Evolutionary conservation across 441 rosid genomes (phyloP).

Genomic region (Kokia cookei): DNA sequence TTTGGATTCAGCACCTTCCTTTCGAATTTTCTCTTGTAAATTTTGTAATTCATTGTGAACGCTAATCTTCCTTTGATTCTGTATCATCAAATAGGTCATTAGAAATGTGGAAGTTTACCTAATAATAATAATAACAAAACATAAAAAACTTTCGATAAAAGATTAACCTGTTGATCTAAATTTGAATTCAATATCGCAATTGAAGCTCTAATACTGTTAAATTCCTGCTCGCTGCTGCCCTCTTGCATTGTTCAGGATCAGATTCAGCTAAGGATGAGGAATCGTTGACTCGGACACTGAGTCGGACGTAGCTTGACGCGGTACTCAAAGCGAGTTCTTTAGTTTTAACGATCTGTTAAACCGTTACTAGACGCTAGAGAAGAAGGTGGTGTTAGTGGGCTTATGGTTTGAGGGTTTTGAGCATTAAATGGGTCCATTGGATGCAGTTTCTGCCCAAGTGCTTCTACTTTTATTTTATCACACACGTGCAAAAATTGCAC

Average conservation of each 20-base stretch:
- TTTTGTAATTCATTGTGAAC: conserved; percentile 27
- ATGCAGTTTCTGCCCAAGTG: neutral
- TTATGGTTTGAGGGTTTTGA: neutral
- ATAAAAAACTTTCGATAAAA: neutral
- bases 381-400: neutral
- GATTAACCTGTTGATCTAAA: conserved; percentile 29
- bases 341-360: neutral
- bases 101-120: neutral
- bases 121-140: neutral
- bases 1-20: conserved; percentile 24
- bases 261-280: neutral
- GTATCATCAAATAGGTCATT: conserved; percentile 3
- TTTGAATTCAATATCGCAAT: conserved; percentile 18
- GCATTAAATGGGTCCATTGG: neutral
- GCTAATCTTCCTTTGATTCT: conserved; percentile 38
- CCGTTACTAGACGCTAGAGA: neutral
- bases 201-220: conserved; percentile 20
- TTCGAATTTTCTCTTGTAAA: conserved; percentile 37
- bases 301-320: neutral
- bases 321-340: neutral
- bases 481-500: no score
- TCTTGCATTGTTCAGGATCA: neutral
- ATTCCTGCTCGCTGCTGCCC: conserved; percentile 17
- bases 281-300: neutral
- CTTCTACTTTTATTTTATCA: neutral